Evolutionary conservation across 257 asterid species (phyloP), one percentile per base, ranked within the genome.

Genomic region (Lithospermum erythrorhizon): DNA sequence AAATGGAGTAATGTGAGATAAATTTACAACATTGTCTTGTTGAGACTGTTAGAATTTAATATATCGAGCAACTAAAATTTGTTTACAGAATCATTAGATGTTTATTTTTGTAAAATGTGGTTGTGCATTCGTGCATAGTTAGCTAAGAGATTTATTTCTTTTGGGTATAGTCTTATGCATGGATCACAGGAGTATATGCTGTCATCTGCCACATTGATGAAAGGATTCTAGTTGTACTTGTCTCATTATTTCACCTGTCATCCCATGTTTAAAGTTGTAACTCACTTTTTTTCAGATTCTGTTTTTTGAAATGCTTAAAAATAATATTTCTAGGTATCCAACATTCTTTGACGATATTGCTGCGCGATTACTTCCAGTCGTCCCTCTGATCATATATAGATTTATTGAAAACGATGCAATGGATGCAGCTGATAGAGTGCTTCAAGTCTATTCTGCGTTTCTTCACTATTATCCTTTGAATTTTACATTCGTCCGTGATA

Each of bases 301-400:
- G 15, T 59, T 27, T 22, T n/a, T n/a, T n/a, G n/a, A n/a, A n/a
- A n/a, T n/a, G 19, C 27, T 32, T 59, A 47, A 49, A 37, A 19
- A 21, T 45, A 53, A 30, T 67, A 32, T 57, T 75, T 53, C 57
- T 83, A 91, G 98, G 79, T 91, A 81, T 72, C 98, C 98, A 49
- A 84, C 93, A 66, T 91, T 91, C 78, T 91, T 91, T 66, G 98
- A 91, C 73, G 98, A 91, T 76, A 77, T 91, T 27, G 95, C 97
- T 66, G 97, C 95, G 58, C 84, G 97, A 65, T 72, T 91, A 80
- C 95, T 91, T 63, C 98, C 98, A 69, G 84, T 91, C 66, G 78
- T 91, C 76, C 98, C 98, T 73, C 70, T 79, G 45, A 83, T 88
- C 69, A 83, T 91, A 58, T 91, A 86, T 75, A 72, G 98, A 73